Conservation (phyloP, 768 basidiomycete genomes). For the Psilocybe azurescens region DNA sequence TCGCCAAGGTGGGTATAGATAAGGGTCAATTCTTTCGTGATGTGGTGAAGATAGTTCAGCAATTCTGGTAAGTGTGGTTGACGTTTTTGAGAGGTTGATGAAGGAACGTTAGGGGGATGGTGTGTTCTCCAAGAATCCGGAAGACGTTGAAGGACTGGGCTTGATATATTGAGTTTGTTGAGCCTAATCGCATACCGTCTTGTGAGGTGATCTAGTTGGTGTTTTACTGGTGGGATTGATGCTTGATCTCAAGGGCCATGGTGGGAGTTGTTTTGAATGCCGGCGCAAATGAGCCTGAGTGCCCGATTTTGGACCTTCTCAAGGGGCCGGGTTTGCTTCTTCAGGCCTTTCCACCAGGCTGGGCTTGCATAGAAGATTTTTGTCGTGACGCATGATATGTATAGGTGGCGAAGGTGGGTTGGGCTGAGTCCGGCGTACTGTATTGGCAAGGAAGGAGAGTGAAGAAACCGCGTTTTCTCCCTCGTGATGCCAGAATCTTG, state of each 20-base stretch:
- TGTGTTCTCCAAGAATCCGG: constrained; percentile 19
- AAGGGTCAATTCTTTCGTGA: constrained; percentile 26
- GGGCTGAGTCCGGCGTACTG: constrained; percentile 37
- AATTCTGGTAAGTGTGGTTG: constrained; percentile 17
- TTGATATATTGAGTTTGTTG: constrained; percentile 27
- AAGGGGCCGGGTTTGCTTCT: constrained; percentile 25
- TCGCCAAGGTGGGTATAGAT: constrained; percentile 27
- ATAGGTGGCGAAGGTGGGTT: constrained; percentile 30
- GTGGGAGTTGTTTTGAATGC: constrained; percentile 38
- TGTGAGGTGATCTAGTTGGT: constrained; percentile 14
- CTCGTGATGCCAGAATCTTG: constrained; percentile 26
- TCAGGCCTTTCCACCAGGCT: constrained; percentile 36
- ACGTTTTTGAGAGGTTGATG: constrained; percentile 15
- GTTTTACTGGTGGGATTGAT: no score
- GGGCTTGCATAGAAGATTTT: constrained; percentile 38
- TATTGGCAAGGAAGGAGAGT: constrained; percentile 38
- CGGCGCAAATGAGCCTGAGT: constrained; percentile 34
- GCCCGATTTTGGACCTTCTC: constrained; percentile 33
- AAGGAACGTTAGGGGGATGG: constrained; percentile 7
- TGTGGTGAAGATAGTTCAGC: constrained; percentile 16
- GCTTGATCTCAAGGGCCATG: constrained; percentile 36
- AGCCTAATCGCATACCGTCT: constrained; percentile 24
- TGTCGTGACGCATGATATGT: constrained; percentile 33
- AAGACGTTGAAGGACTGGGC: constrained; percentile 26
- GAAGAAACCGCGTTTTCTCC: constrained; percentile 27